phyloP scores from a whole-genome alignment of 305 asterid genomes.

The Ruellia speciosa region DNA sequence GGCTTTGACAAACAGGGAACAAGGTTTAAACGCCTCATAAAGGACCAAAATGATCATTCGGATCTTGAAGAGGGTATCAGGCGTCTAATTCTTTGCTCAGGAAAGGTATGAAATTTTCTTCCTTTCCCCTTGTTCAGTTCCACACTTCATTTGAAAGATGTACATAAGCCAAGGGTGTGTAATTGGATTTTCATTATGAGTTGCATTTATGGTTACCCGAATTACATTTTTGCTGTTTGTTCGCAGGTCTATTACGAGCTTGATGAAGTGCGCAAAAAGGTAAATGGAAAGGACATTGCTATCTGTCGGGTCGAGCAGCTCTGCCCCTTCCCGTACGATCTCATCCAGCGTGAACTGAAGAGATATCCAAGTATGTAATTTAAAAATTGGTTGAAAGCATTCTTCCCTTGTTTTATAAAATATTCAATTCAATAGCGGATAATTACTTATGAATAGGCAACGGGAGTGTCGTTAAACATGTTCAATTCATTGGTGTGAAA shows the following conservation, averaged over 20 bases:
- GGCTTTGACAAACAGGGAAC: slow-evolving; percentile 98
- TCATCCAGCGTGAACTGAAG: slow-evolving; percentile 83
- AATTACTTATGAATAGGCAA: too few relatives aligned
- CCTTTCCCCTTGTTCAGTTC: background rate
- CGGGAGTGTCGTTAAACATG: too few relatives aligned
- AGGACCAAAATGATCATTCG: slow-evolving; percentile 73
- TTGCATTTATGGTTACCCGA: too few relatives aligned
- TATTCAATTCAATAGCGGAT: too few relatives aligned
- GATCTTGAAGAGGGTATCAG: slow-evolving; percentile 79
- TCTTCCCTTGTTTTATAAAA: background rate
- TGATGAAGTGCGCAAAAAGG: slow-evolving; percentile 65
- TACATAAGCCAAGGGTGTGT: too few relatives aligned
- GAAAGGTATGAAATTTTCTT: slow-evolving; percentile 53
- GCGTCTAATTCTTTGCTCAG: slow-evolving; percentile 85
- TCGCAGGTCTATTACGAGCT: slow-evolving; percentile 79
- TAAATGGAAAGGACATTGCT: slow-evolving; percentile 64
- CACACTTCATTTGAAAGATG: background rate
- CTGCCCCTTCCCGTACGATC: slow-evolving; percentile 91
- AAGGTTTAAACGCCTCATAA: slow-evolving; percentile 86
- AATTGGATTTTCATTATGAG: too few relatives aligned
- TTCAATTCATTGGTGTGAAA: too few relatives aligned
- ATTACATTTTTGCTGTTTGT: background rate
- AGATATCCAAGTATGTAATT: slow-evolving; percentile 76
- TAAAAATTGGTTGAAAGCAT: too few relatives aligned
- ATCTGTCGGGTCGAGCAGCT: slow-evolving; percentile 94